Evolutionary conservation across 1,139 yeast genomes (phyloP), one percentile per base, ranked within the genome.

Genomic region (Suhomyces bokatorum): DNA sequence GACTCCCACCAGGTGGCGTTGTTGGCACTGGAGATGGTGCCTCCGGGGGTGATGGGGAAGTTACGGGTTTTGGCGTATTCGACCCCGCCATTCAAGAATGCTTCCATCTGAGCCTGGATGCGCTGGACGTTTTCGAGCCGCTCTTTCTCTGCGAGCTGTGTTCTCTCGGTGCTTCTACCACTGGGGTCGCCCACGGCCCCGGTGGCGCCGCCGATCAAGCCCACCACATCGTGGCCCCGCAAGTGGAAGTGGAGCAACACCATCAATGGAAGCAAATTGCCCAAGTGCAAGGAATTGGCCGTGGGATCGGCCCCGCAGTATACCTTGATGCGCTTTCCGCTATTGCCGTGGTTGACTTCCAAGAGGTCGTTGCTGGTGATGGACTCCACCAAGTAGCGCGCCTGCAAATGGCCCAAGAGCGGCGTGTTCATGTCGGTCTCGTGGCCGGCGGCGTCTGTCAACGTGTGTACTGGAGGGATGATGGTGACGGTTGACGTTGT

Each of bases 221-320:
- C 90, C 10, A 83, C 81, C 10, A 89, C 81, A 52, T 80, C 80
- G 60, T 91, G 96, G 0, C 99, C 99, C 30, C 95, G 70, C 32
- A 91, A 67, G 51, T 81, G 81, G 62, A 90, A 91, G 62, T 95
- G 97, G 38, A 93, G 70, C 37, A 91, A 67, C 3, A 89, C 82
- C 83, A 95, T 80, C 51, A 93, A 67, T 1, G 99, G 99, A 35
- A 93, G 71, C 46, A 95, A 67, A 57, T 93, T 93, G 1, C 99
- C 99, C 50, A 93, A 67, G 67, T 93, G 99, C 27, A 93, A 70
- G 0, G 98, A 90, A 41, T 64, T 70, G 0, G 99, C 99, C 0
- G 96, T 84, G 0, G 99, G 99, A 60, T 93, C 99, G 0, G 97
- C 98, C 14, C 99, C 99, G 64, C 96, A 85, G 66, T 93, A 95